These are phyloP conservation scores for Stropharia rugosoannulata DNA, from an alignment of 768 basidiomycete species.

Conservation along the genomic window DNA sequence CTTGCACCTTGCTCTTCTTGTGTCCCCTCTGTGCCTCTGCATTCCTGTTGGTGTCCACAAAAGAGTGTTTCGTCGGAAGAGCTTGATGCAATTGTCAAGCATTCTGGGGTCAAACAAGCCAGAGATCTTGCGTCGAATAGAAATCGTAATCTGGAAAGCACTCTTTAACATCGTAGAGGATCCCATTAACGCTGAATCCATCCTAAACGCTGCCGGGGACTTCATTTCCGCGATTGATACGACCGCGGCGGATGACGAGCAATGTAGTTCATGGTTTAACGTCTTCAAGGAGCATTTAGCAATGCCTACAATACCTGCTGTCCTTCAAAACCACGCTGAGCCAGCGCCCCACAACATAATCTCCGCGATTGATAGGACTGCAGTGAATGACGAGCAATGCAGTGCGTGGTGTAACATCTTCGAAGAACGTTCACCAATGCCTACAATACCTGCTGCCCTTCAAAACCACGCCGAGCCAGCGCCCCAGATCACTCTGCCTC, in stretches of 20 bases:
- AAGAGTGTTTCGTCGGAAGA: not conserved
- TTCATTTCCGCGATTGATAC: not conserved
- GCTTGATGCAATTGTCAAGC: not conserved
- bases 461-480: not conserved
- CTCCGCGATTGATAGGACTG: not conserved
- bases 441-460: no score
- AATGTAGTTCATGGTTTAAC: not conserved
- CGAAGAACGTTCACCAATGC: not conserved
- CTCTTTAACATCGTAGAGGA: not conserved
- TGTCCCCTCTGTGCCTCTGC: not conserved
- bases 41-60: not conserved
- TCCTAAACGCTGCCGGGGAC: not conserved
- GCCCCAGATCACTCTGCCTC: not conserved
- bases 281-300: not conserved
- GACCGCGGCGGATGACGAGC: not conserved
- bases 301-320: not conserved
- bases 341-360: not conserved
- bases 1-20: not conserved
- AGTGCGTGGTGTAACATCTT: not conserved
- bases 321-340: not conserved
- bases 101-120: slow-evolving; percentile 1
- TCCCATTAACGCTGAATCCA: not conserved
- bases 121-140: not conserved
- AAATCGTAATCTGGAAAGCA: not conserved
- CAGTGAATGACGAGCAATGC: not conserved